These are phyloP conservation scores for Casuarina equisetifolia DNA, from an alignment of 306 rosid genomes.

Conservation along the genomic window DNA sequence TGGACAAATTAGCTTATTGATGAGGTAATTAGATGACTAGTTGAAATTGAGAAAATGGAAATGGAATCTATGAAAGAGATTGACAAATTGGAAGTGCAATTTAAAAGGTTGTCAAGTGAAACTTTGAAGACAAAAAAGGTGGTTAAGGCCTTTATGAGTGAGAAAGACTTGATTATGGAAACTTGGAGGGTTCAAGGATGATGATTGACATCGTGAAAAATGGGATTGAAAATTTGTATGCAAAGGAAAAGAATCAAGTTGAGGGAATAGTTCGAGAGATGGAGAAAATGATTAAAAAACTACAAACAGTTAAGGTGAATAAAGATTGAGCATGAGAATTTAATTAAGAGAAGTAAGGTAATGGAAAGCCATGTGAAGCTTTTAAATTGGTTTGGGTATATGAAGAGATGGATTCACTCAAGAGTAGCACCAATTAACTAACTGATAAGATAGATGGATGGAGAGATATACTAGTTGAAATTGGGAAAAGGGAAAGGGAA, in stretches of 20 bases:
- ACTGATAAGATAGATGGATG: conserved; percentile 32
- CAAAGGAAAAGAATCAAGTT: conserved; percentile 30
- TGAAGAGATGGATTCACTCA: conserved; percentile 49
- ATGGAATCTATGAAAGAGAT: too few species aligned
- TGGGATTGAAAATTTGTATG: too few species aligned
- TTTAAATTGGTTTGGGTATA: conserved; percentile 26
- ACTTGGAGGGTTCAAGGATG: too few species aligned
- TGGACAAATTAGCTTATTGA: too few species aligned
- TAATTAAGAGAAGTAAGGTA: conserved; percentile 32
- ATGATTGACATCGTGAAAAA: too few species aligned
- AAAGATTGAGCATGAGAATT: conserved; percentile 30
- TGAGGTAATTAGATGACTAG: too few species aligned
- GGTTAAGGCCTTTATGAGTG: too few species aligned
- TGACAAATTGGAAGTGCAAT: too few species aligned
- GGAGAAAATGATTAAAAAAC: conserved; percentile 39
- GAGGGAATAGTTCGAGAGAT: conserved; percentile 28
- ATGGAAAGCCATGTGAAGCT: conserved; percentile 31
- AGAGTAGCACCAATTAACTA: conserved; percentile 9
- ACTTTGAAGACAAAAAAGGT: too few species aligned
- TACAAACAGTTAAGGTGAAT: conserved; percentile 29
- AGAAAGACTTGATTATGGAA: too few species aligned
- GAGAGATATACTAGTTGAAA: conserved; percentile 36
- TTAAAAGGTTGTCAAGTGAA: too few species aligned
- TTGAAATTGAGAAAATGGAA: too few species aligned
- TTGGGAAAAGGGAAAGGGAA: conserved; percentile 31